Evolutionary conservation across 2,329 filamentous ascomycete genomes (phyloP).

Genomic region (Zasmidium angulare): DNA sequence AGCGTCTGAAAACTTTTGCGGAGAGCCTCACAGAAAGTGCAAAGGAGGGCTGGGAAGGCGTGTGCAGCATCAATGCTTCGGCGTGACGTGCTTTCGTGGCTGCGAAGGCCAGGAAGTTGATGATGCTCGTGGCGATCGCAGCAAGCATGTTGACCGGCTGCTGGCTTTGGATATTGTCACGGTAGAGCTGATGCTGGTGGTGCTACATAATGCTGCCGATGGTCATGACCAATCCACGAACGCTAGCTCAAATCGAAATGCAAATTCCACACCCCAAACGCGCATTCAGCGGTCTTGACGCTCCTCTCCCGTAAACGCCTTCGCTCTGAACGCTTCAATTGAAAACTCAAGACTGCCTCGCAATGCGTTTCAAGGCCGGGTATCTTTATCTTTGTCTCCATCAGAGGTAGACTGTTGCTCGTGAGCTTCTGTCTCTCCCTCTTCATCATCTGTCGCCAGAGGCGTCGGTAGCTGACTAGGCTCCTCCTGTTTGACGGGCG

Average conservation of each 20-base stretch:
- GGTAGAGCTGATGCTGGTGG: too few relatives aligned
- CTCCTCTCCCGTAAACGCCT: slow-evolving; percentile 3
- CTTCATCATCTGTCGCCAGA: slow-evolving; percentile 26
- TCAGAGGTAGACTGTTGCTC: slow-evolving; percentile 2
- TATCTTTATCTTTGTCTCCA: slow-evolving; percentile 4
- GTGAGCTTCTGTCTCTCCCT: slow-evolving; percentile 4
- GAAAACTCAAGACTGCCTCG: neutral
- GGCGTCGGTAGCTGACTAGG: slow-evolving; percentile 28
- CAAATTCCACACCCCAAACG: neutral
- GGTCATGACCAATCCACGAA: neutral
- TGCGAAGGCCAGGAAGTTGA: neutral
- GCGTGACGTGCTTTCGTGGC: slow-evolving; percentile 3
- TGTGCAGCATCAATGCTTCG: slow-evolving; percentile 20
- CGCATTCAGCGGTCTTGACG: neutral
- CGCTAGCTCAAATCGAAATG: neutral
- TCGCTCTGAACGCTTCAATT: slow-evolving; percentile 12
- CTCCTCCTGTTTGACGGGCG: slow-evolving; percentile 12
- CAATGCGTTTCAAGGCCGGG: neutral
- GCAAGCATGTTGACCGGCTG: neutral
- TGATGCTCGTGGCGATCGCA: neutral
- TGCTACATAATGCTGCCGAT: neutral
- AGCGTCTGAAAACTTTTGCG: slow-evolving; percentile 21
- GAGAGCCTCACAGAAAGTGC: slow-evolving; percentile 23
- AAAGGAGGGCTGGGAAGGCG: slow-evolving; percentile 32
- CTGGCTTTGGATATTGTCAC: neutral